phyloP scores from a whole-genome alignment of 192 early-diverging fungal genomes.

The Dissophora globulifera region DNA sequence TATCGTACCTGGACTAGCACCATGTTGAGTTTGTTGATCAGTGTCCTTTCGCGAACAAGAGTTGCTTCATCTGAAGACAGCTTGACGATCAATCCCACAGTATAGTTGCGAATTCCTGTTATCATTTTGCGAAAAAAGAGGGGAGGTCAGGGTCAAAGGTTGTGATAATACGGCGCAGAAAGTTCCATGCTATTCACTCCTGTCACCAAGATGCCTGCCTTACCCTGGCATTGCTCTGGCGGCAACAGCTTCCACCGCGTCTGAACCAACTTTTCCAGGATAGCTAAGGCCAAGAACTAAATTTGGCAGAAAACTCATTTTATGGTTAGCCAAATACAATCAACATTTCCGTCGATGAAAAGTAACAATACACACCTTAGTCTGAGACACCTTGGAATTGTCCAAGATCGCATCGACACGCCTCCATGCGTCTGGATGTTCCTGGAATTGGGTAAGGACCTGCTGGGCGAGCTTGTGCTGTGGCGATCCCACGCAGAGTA shows the following conservation, averaged over 20 bases:
- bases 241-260: slow-evolving; percentile 98
- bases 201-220: neutral
- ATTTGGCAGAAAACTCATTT: no score
- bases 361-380: slow-evolving; percentile 75
- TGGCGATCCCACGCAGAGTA: neutral
- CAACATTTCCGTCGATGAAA: neutral
- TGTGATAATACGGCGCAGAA: no score
- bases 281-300: slow-evolving; percentile 93
- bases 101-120: slow-evolving; percentile 93
- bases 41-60: slow-evolving; percentile 78
- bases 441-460: slow-evolving; percentile 92
- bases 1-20: slow-evolving; percentile 90
- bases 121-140: no score
- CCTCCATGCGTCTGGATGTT: slow-evolving; percentile 96
- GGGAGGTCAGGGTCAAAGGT: no score
- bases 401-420: slow-evolving; percentile 93
- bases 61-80: slow-evolving; percentile 87
- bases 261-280: slow-evolving; percentile 95
- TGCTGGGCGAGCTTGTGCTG: slow-evolving; percentile 90
- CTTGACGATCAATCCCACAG: slow-evolving; percentile 93
- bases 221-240: slow-evolving; percentile 82
- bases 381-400: slow-evolving; percentile 76
- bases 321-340: neutral
- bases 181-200: no score
- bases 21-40: slow-evolving; percentile 94